Evolutionary conservation across 805 yeast species (phyloP).

Genomic region (Saturnispora kantuleensis): DNA sequence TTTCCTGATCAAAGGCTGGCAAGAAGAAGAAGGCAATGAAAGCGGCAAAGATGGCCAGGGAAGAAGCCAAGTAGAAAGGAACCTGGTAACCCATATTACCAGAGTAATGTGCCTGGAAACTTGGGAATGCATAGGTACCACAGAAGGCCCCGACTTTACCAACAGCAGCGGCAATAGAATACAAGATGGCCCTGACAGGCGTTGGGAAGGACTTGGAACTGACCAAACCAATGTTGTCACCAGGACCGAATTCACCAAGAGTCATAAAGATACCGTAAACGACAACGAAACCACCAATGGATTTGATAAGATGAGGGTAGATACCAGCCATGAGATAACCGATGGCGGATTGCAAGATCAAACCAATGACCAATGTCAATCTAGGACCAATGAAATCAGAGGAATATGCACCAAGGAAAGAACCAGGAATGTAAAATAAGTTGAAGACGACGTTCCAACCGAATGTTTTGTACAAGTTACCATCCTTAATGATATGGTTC

Average conservation of each 20-base stretch:
- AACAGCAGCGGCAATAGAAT: constrained; percentile 83
- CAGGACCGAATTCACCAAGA: constrained; percentile 90
- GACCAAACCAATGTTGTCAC: constrained; percentile 81
- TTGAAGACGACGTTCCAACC: constrained; percentile 92
- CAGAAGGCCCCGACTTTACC: constrained; percentile 92
- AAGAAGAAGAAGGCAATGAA: constrained; percentile 56
- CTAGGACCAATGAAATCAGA: constrained; percentile 94
- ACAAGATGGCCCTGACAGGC: constrained; percentile 82
- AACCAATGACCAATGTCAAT: constrained; percentile 61
- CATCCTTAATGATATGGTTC: constrained; percentile 44
- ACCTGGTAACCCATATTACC: constrained; percentile 59
- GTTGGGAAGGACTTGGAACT: constrained; percentile 84
- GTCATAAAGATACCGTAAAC: constrained; percentile 82
- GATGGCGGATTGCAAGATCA: constrained; percentile 59
- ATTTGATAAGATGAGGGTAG: constrained; percentile 42
- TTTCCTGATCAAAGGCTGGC: constrained; percentile 78
- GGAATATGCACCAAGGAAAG: constrained; percentile 72
- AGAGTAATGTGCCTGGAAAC: constrained; percentile 51
- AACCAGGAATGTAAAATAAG: constrained; percentile 83
- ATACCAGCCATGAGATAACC: constrained; percentile 80
- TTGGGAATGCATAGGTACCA: constrained; percentile 84
- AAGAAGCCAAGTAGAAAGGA: constrained; percentile 75
- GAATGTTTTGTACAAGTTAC: constrained; percentile 60
- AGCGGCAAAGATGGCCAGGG: constrained; percentile 67
- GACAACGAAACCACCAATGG: constrained; percentile 72